Evolutionary conservation across 2,329 filamentous ascomycete genomes (phyloP).

Genomic region (Pyrenophora tritici-repentis): DNA sequence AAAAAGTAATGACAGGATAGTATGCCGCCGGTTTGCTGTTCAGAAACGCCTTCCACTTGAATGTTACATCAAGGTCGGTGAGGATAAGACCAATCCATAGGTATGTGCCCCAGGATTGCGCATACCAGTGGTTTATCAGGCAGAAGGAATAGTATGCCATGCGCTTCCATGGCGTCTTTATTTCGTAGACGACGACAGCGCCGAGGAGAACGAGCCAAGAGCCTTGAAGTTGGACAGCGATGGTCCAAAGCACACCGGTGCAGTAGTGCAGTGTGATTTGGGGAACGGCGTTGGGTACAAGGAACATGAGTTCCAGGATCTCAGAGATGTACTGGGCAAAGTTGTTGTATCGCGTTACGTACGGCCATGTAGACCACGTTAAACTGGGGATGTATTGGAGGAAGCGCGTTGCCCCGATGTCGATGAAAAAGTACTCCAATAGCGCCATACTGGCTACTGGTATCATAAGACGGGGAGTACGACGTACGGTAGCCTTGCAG

Average conservation of each 20-base stretch:
- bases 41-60: constrained; percentile 50
- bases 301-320: constrained; percentile 52
- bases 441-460: constrained; percentile 51
- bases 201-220: constrained; percentile 53
- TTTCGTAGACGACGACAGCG: constrained; percentile 51
- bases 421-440: constrained; percentile 55
- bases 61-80: constrained; percentile 55
- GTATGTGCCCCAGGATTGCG: constrained; percentile 53
- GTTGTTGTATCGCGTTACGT: constrained; percentile 48
- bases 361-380: constrained; percentile 56
- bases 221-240: constrained; percentile 56
- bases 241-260: constrained; percentile 57
- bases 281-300: constrained; percentile 56
- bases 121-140: constrained; percentile 55
- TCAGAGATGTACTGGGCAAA: constrained; percentile 53
- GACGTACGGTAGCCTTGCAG: constrained; percentile 52
- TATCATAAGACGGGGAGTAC: constrained; percentile 55
- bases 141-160: constrained; percentile 52
- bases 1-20: constrained; percentile 46
- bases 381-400: constrained; percentile 54
- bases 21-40: constrained; percentile 42
- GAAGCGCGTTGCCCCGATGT: constrained; percentile 50
- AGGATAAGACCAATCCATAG: constrained; percentile 54
- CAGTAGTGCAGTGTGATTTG: constrained; percentile 56
- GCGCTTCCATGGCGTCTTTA: constrained; percentile 55